A percentile compares a stretch with the other conserved stretches of the same genome.
Evolutionary conservation across 176 grass and related monocot genomes (phyloP).

Genomic region (Tuctoria greenei): DNA sequence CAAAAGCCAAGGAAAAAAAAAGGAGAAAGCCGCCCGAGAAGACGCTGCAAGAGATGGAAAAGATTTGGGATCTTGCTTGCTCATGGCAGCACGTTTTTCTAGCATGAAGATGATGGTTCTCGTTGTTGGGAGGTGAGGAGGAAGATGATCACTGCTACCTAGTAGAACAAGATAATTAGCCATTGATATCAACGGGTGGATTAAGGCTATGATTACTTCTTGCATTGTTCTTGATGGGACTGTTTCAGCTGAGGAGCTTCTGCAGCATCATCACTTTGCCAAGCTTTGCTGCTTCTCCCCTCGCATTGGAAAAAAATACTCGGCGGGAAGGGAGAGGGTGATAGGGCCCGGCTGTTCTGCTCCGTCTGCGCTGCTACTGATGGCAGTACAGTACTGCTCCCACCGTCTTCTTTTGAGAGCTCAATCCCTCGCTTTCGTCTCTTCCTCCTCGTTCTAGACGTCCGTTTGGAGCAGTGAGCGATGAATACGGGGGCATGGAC

Average conservation of each 20-base stretch:
- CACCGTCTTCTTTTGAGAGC: neutral
- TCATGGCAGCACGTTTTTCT: neutral
- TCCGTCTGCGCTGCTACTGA: neutral
- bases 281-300: no score
- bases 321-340: neutral
- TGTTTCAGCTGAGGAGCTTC: no score
- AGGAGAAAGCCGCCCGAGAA: neutral
- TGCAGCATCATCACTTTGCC: no score
- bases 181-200: neutral
- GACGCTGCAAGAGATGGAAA: neutral
- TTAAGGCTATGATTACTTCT: neutral
- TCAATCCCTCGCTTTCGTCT: neutral
- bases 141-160: neutral
- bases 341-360: neutral
- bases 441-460: no score
- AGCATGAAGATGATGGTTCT: neutral
- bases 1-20: neutral
- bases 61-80: neutral
- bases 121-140: neutral
- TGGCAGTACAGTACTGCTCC: neutral
- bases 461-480: neutral
- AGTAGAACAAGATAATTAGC: neutral
- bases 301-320: no score
- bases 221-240: neutral
- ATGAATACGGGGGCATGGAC: slow-evolving; percentile 31